Conservation (phyloP, 2,329 filamentous ascomycete species). For the Xenosphaeropsis pyriputrescens region DNA sequence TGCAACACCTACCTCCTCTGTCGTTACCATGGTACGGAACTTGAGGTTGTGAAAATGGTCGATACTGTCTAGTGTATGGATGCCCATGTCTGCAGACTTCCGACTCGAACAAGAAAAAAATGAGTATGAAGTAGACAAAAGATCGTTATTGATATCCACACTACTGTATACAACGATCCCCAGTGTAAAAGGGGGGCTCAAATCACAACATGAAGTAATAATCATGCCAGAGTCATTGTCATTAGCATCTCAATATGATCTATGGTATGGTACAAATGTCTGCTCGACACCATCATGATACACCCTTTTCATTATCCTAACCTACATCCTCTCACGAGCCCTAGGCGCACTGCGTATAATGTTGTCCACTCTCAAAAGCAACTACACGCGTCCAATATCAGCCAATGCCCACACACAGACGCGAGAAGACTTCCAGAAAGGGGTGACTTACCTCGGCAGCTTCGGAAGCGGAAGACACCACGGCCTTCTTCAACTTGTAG, state of each 20-base stretch:
- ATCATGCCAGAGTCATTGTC: conserved; percentile 1
- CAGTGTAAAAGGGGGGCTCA: too few species aligned
- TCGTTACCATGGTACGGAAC: too few species aligned
- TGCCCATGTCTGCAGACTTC: too few species aligned
- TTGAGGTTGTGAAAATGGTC: too few species aligned
- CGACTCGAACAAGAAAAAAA: too few species aligned
- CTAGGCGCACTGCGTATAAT: conserved; percentile 91
- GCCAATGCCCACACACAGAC: too few species aligned
- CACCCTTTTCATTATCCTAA: conserved; percentile 9
- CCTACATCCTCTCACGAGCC: conserved; percentile 58
- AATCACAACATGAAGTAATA: too few species aligned
- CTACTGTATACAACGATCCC: too few species aligned
- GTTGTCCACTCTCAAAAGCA: conserved; percentile 89
- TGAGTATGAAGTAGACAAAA: too few species aligned
- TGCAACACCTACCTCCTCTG: too few species aligned
- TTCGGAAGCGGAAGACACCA: conserved; percentile 90
- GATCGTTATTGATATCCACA: too few species aligned
- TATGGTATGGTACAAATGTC: conserved; percentile 19
- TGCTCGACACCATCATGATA: conserved; percentile 14
- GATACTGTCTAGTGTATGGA: too few species aligned
- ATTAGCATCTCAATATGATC: conserved; percentile 18
- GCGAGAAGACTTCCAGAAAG: conserved; percentile 4
- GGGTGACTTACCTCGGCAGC: conserved; percentile 68
- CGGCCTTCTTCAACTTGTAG: conserved; percentile 97
- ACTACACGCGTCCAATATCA: conserved; percentile 30